Evolutionary conservation across 2,329 filamentous ascomycete species (phyloP), one percentile per base, ranked within the genome.

Genomic region (Ascosphaera pollenicola): DNA sequence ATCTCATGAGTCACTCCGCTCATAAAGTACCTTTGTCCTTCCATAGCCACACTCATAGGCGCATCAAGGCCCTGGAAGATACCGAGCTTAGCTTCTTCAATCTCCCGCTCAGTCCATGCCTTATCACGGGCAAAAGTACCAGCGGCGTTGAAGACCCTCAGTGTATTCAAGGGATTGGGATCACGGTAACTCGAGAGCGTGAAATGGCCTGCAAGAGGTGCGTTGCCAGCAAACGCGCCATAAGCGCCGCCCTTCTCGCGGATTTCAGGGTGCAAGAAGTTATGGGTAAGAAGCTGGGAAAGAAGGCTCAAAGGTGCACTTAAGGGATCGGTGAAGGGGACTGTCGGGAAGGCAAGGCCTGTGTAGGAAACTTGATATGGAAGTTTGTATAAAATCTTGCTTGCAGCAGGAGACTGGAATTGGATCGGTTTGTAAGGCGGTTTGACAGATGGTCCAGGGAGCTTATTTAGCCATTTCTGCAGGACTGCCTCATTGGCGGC

Each of bases 361-460:
- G 87, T 83, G 54, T 95, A 95, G 54, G 92, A 94, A 26, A 98
- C 89, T 59, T 98, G 89, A 59, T 93, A 98, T 1, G 89, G 89
- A 15, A 98, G 67, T 17, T 87, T 78, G 59, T 92, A 95, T 60
- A 95, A 91, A 0, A 83, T 77, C 55, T 84, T 89, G 46, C 56
- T 52, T 39, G 63, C 60, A 8, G 58, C 58, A 28, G 57, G 55
- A 37, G 54, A n/a, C n/a, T 53, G 45, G 54, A 44, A 41, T 49
- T 39, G 8, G 36, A 51, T 41, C 8, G 49, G n/a, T n/a, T n/a
- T 38, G 8, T 47, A 40, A 2, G 47, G 39, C 43, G 66, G 59
- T 2, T 58, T 54, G 13, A 54, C 50, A 37, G 57, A 42, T 35
- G 57, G 51, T 18, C 58, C 52, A 11, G 76, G 71, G n/a, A 78